phyloP scores from a whole-genome alignment of 768 basidiomycete species.

The Baorangia bicolor region DNA sequence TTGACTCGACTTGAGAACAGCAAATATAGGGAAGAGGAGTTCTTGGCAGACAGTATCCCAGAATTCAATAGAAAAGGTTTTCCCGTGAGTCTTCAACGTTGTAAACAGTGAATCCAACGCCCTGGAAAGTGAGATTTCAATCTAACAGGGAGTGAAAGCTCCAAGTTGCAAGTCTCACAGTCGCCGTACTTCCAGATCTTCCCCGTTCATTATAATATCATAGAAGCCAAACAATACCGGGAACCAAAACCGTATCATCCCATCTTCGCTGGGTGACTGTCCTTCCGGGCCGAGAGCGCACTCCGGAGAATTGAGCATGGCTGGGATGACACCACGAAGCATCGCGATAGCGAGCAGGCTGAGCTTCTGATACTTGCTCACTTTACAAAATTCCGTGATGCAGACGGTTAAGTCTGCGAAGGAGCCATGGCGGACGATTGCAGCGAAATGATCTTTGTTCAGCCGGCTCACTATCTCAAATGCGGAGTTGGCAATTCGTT shows the following conservation, averaged over 20 bases:
- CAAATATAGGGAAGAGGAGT: conserved; percentile 97
- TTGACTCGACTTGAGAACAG: conserved; percentile 89
- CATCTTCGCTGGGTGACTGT: conserved; percentile 61
- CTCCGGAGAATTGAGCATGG: conserved; percentile 85
- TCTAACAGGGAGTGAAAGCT: conserved; percentile 1
- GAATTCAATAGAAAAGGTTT: conserved; percentile 83
- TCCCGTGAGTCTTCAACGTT: conserved; percentile 88
- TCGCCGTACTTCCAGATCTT: conserved; percentile 95
- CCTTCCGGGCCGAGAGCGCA: conserved; percentile 41
- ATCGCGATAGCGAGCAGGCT: conserved; percentile 94
- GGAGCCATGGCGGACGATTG: conserved; percentile 91
- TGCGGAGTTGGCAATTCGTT: conserved; percentile 88
- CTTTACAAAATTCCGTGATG: conserved; percentile 99
- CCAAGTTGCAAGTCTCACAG: conserved; percentile 58
- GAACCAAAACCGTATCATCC: conserved; percentile 97
- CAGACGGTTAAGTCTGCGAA: conserved; percentile 97
- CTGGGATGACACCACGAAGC: conserved; percentile 89
- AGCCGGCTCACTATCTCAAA: conserved; percentile 94
- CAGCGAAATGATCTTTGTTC: conserved; percentile 85
- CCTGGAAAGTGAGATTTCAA: conserved; percentile 40
- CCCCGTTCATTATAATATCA: conserved; percentile 99
- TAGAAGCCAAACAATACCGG: conserved; percentile 97
- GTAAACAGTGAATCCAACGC: conserved; percentile 96
- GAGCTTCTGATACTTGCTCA: conserved; percentile 99
- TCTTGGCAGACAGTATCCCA: conserved; percentile 99